These are phyloP conservation scores for Colletotrichum horii DNA, from an alignment of 2,329 filamentous ascomycete genomes.

Conservation along the genomic window DNA sequence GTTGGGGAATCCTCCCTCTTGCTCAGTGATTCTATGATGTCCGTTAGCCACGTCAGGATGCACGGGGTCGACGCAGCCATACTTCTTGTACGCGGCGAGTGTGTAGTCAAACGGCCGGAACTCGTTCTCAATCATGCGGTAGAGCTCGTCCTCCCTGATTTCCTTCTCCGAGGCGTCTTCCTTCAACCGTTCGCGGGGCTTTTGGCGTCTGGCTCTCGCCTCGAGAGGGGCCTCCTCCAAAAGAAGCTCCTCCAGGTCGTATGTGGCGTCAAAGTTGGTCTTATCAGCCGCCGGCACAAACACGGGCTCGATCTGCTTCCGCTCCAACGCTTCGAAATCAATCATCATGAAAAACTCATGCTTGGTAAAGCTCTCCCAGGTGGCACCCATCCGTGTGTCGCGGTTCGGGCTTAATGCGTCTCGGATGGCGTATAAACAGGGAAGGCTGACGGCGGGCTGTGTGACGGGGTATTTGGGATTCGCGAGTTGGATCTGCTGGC, in stretches of 20 bases:
- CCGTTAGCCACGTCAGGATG: constrained; percentile 5
- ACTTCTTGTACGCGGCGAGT: constrained; percentile 77
- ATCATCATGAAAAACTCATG: constrained; percentile 89
- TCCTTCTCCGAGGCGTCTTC: constrained; percentile 95
- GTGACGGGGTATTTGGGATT: constrained; percentile 91
- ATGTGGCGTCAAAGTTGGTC: constrained; percentile 98
- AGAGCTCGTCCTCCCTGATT: constrained; percentile 91
- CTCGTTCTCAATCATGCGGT: constrained; percentile 90
- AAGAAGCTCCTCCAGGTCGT: constrained; percentile 92
- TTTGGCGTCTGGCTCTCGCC: constrained; percentile 89
- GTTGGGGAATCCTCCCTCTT: constrained; percentile 15
- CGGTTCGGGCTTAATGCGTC: constrained; percentile 83
- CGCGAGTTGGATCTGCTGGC: constrained; percentile 79
- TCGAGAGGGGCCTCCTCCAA: constrained; percentile 95
- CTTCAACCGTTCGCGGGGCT: constrained; percentile 88
- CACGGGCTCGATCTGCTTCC: constrained; percentile 87
- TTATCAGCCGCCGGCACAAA: constrained; percentile 96
- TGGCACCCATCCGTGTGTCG: constrained; percentile 80
- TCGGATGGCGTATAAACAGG: constrained; percentile 88
- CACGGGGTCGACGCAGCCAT: constrained; percentile 32
- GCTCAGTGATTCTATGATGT: constrained; percentile 9
- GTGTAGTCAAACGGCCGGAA: constrained; percentile 98
- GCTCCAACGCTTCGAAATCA: constrained; percentile 83
- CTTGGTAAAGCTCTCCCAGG: constrained; percentile 83
- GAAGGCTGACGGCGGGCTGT: constrained; percentile 84